phyloP scores from a whole-genome alignment of 257 asterid genomes.

The Solanum pimpinellifolium region DNA sequence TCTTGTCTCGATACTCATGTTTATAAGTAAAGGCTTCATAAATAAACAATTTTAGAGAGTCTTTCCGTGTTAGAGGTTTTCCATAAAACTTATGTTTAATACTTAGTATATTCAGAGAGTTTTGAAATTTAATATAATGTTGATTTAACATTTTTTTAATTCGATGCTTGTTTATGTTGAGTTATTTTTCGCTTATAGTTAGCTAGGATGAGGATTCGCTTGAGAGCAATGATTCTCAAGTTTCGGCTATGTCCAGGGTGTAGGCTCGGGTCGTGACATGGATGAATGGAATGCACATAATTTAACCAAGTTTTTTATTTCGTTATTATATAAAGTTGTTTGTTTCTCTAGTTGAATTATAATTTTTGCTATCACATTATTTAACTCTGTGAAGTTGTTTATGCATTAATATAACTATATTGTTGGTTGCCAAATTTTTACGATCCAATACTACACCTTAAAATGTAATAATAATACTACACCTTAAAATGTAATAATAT shows the following conservation, averaged over 20 bases:
- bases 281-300: neutral
- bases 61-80: neutral
- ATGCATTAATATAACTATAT: too few relatives aligned
- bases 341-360: neutral
- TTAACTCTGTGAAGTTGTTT: neutral
- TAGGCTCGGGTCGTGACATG: too few relatives aligned
- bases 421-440: neutral
- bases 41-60: neutral
- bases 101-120: neutral
- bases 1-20: neutral
- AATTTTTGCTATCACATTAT: neutral
- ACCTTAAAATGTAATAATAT: neutral
- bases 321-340: too few relatives aligned
- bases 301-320: neutral
- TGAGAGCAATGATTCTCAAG: too few relatives aligned
- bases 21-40: neutral
- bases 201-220: too few relatives aligned
- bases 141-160: too few relatives aligned
- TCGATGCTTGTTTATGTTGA: too few relatives aligned
- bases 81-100: neutral
- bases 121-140: too few relatives aligned
- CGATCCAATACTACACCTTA: neutral
- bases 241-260: too few relatives aligned
- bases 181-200: too few relatives aligned
- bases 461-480: neutral